Percentiles rank a stretch among this genome's conserved stretches.
These are phyloP conservation scores for Lactarius sanguifluus DNA, from an alignment of 768 basidiomycete genomes.

Conservation along the genomic window DNA sequence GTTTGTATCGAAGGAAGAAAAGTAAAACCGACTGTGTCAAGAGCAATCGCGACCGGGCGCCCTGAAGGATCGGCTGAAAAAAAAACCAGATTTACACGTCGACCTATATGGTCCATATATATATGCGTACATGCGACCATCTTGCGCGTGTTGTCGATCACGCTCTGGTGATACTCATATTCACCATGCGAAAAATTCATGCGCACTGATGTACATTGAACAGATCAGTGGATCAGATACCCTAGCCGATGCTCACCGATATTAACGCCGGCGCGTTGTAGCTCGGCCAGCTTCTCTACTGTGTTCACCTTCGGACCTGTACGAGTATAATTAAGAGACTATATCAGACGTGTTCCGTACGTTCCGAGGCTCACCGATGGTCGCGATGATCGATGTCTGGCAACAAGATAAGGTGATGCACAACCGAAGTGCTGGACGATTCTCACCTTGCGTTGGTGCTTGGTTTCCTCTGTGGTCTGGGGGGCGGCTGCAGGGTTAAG, in stretches of 20 bases:
- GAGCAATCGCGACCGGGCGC: slow-evolving; percentile 94
- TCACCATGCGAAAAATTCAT: slow-evolving; percentile 99
- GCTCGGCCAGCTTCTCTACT: slow-evolving; percentile 80
- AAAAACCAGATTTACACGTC: slow-evolving; percentile 10
- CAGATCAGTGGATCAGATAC: slow-evolving; percentile 1
- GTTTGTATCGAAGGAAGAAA: neutral
- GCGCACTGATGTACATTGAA: slow-evolving; percentile 61
- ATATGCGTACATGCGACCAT: slow-evolving; percentile 68
- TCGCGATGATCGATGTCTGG: slow-evolving; percentile 98
- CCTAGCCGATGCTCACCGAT: slow-evolving; percentile 66
- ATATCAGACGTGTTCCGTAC: slow-evolving; percentile 1
- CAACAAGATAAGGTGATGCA: slow-evolving; percentile 8
- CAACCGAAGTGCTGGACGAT: slow-evolving; percentile 10
- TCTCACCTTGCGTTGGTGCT: slow-evolving; percentile 86
- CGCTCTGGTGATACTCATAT: slow-evolving; percentile 98
- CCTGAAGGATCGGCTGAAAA: slow-evolving; percentile 62
- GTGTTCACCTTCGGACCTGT: slow-evolving; percentile 92
- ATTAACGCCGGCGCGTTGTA: slow-evolving; percentile 93
- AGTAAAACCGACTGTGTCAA: slow-evolving; percentile 78
- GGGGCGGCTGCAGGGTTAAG: slow-evolving; percentile 73
- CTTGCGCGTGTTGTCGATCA: slow-evolving; percentile 95
- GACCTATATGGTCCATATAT: neutral
- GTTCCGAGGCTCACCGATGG: slow-evolving; percentile 67
- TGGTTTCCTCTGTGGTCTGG: slow-evolving; percentile 73
- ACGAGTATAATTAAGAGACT: slow-evolving; percentile 20